Percentiles rank a stretch among this genome's conserved stretches.
Evolutionary conservation across 2,329 filamentous ascomycete genomes (phyloP).

Genomic region (Graphilbum fragrans): DNA sequence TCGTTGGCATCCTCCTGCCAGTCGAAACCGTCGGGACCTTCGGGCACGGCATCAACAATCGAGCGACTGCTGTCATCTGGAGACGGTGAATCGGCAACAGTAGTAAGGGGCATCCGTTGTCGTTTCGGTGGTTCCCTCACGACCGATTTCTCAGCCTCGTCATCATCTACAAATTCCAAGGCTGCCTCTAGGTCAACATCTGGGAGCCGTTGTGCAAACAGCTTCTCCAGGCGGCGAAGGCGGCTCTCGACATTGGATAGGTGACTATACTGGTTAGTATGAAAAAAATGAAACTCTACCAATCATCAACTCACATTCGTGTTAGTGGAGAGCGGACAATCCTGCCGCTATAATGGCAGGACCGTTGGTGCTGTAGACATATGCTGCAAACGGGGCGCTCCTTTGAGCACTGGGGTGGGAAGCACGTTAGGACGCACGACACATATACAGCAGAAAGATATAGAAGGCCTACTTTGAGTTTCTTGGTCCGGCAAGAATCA

Average conservation of each 20-base stretch:
- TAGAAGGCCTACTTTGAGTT: too few relatives aligned
- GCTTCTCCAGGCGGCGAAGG: background rate
- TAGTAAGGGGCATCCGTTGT: background rate
- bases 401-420: constrained; percentile 5
- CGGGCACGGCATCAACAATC: constrained; percentile 1
- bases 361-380: background rate
- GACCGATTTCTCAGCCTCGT: background rate
- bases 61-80: background rate
- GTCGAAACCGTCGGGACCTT: constrained; percentile 3
- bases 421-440: too few relatives aligned
- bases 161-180: background rate
- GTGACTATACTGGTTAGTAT: background rate
- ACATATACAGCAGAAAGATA: too few relatives aligned
- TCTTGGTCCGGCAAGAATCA: too few relatives aligned
- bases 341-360: constrained; percentile 2
- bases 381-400: constrained; percentile 2
- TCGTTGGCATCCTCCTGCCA: constrained; percentile 5
- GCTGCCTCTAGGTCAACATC: background rate
- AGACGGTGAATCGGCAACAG: too few relatives aligned
- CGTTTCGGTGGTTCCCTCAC: too few relatives aligned
- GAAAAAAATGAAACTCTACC: too few relatives aligned
- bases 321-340: constrained; percentile 2
- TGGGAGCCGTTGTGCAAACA: constrained; percentile 2
- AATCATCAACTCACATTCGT: background rate
- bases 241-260: constrained; percentile 1